Base-by-base conservation (phyloP, 768 basidiomycete genomes). In the Chlorophyllum brunneum region DNA sequence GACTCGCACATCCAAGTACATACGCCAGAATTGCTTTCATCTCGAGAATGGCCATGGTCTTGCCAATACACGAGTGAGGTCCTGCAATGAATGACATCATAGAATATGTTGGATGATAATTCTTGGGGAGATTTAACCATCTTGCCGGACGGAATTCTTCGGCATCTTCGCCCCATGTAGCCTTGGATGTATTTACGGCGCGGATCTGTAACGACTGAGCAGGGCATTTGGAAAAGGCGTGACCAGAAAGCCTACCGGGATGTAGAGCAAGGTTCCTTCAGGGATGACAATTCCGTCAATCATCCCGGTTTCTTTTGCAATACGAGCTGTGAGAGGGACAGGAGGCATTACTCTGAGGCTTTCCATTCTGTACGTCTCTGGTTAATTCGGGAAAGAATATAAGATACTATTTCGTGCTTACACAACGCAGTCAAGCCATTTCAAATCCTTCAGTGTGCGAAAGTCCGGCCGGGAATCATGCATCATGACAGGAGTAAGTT, bases 141-240 rank as follows among this genome's bases (percentile, higher is more conserved):
- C 79, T 71, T 11, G 62, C 63, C 1, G 78, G 79, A 26, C 63
- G 69, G 61, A 78, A 79, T 73, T 74, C 72, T 57, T 77, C 75
- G 2, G 77, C 77, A 51, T 81, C 76, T 41, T 70, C 69, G 15
- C 78, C 78, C 78, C 77, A 81, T 6, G 76, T 55, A 10, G 65
- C 69, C 46, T 73, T 74, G 70, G 72, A 76, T 1, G 76, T 78
- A 55, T 81, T 81, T 36, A 79, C 63, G 4, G 72, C 74, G 31
- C 75, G 72, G 44, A 79, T 78, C 77, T 80, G 23, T 5, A 22
- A 6, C 8, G 26, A 5, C 16, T 15, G 16, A 26, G 43, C 11
- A 7, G 2, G 23, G 23, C 22, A n/a, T n/a, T n/a, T n/a, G n/a
- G n/a, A n/a, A n/a, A 3, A 9, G 30, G 15, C n/a, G 29, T 10